Conservation (phyloP, 176 grass and related monocot species). For the Carex myosuroides region DNA sequence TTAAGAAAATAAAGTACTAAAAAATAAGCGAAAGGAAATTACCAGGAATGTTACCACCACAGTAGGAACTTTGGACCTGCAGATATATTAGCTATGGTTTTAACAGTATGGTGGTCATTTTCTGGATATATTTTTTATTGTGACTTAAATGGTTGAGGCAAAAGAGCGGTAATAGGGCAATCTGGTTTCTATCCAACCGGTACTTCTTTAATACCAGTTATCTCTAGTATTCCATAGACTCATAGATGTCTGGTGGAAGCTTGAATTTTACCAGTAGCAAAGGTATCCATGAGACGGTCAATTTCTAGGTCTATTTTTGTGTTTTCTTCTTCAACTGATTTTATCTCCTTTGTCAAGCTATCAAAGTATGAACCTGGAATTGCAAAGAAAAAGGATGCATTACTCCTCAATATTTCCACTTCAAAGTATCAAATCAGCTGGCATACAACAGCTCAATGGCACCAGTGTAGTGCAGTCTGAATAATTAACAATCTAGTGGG, state of each 20-base stretch:
- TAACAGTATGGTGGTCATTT: not conserved
- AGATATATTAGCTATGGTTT: not conserved
- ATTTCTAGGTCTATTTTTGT: conserved; percentile 39
- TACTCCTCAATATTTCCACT: not conserved
- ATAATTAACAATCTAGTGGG: not conserved
- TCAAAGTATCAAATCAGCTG: not conserved
- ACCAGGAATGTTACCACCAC: not conserved
- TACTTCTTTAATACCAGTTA: not conserved
- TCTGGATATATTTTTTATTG: not conserved
- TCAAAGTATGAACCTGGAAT: conserved; percentile 41
- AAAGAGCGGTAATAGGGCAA: not conserved
- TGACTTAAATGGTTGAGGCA: not conserved
- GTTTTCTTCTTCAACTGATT: conserved; percentile 35
- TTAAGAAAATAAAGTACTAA: conserved; percentile 2
- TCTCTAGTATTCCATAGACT: not conserved
- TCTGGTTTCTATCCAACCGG: not conserved
- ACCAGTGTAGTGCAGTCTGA: not conserved
- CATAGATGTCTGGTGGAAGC: not conserved
- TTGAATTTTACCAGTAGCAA: conserved; percentile 31
- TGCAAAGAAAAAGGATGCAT: not conserved
- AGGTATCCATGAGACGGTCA: conserved; percentile 19
- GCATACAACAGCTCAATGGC: not conserved
- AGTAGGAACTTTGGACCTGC: not conserved
- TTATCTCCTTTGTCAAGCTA: conserved; percentile 42
- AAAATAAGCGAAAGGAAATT: not conserved